Percentiles rank a stretch among this genome's conserved stretches.
phyloP scores from a whole-genome alignment of 2,329 filamentous ascomycete genomes.

The Harringtonia lauricola region DNA sequence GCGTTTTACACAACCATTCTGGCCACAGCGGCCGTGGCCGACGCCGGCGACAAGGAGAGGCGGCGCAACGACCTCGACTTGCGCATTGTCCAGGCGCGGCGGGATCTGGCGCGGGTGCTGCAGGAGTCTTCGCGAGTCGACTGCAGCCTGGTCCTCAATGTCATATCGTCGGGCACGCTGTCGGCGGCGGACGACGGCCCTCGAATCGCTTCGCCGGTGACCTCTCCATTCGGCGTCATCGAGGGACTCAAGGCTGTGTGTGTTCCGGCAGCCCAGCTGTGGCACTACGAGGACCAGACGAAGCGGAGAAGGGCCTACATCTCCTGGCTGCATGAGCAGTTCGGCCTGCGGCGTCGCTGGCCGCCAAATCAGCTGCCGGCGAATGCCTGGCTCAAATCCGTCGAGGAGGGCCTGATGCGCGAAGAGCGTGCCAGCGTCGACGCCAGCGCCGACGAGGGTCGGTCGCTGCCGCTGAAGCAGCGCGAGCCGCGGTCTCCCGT shows the following conservation, averaged over 20 bases:
- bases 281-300: background rate
- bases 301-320: conserved; percentile 5
- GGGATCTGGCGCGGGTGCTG: conserved; percentile 5
- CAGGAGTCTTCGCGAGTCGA: conserved; percentile 2
- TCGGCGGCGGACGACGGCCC: background rate
- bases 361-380: conserved; percentile 5
- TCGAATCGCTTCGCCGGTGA: background rate
- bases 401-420: conserved; percentile 6
- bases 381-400: background rate
- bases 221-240: conserved; percentile 1
- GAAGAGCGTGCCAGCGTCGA: conserved; percentile 3
- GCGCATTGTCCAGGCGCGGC: conserved; percentile 43
- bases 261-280: conserved; percentile 3
- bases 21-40: conserved; percentile 51
- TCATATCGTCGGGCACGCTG: background rate
- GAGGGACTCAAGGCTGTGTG: conserved; percentile 10
- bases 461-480: too few relatives aligned
- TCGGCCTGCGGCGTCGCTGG: conserved; percentile 8
- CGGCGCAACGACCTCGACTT: conserved; percentile 49
- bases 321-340: conserved; percentile 9
- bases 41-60: conserved; percentile 47
- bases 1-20: conserved; percentile 59
- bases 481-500: conserved; percentile 19
- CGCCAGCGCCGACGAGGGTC: too few relatives aligned
- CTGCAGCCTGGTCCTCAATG: background rate